Percentiles rank a stretch among this genome's conserved stretches.
Conservation (phyloP, 2,329 filamentous ascomycete species). For the Lasiodiplodia sp. region DNA sequence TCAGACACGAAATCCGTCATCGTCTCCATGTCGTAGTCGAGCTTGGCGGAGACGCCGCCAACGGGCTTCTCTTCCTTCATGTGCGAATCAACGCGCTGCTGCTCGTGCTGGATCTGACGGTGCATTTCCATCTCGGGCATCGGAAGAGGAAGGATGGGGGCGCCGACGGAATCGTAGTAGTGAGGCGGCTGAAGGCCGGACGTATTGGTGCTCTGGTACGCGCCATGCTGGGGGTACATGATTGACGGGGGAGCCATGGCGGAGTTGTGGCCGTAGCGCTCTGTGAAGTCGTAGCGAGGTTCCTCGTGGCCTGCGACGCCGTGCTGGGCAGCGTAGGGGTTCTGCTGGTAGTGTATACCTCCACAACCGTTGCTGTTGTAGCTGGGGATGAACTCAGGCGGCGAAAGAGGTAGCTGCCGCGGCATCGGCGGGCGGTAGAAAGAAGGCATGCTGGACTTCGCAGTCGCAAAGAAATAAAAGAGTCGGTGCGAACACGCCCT, state of each 20-base stretch:
- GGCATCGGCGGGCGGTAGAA: conserved; percentile 57
- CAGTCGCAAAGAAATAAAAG: conserved; percentile 47
- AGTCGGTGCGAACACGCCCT: conserved; percentile 52
- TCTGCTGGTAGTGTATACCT: conserved; percentile 53
- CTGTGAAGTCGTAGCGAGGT: conserved; percentile 54
- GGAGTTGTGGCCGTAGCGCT: conserved; percentile 54
- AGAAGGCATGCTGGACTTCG: conserved; percentile 54
- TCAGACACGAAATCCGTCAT: conserved; percentile 96
- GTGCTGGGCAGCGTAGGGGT: conserved; percentile 51
- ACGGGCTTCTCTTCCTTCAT: conserved; percentile 71
- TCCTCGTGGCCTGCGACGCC: conserved; percentile 52
- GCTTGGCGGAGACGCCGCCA: conserved; percentile 88
- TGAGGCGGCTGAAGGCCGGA: conserved; percentile 47
- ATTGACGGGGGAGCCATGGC: conserved; percentile 45
- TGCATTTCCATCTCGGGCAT: conserved; percentile 50
- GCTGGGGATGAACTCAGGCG: conserved; percentile 56
- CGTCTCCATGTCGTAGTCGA: conserved; percentile 95
- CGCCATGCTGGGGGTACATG: conserved; percentile 50
- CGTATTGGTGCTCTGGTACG: conserved; percentile 45
- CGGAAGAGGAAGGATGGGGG: conserved; percentile 54
- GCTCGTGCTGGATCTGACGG: conserved; percentile 43
- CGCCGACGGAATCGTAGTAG: conserved; percentile 55
- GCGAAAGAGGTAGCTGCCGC: conserved; percentile 55
- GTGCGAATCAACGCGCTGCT: conserved; percentile 49
- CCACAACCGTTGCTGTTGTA: conserved; percentile 52